These are phyloP conservation scores for Euphorbia pulcherrima DNA, from an alignment of 345 rosid species.

Conservation along the genomic window DNA sequence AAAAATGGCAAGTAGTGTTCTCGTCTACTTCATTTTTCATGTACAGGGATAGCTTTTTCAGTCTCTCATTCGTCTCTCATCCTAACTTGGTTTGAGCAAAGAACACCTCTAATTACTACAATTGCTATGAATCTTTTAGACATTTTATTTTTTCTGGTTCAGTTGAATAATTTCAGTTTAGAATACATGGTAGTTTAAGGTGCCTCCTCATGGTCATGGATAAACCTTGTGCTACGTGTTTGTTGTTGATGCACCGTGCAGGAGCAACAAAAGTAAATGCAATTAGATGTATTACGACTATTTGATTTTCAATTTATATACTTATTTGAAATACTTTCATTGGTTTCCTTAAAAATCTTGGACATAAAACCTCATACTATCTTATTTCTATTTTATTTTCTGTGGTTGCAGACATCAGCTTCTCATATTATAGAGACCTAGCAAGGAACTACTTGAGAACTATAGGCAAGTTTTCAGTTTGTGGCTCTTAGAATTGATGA, in stretches of 20 bases:
- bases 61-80: not conserved
- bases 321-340: not conserved
- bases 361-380: not conserved
- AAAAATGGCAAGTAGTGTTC: not conserved
- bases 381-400: not conserved
- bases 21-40: not conserved
- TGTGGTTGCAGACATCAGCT: not conserved
- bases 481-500: conserved; percentile 19
- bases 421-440: not conserved
- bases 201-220: not conserved
- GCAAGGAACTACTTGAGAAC: not conserved
- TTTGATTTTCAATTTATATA: not conserved
- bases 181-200: not conserved
- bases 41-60: not conserved
- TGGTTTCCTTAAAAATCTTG: not conserved
- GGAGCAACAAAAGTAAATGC: not conserved
- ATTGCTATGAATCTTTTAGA: not conserved
- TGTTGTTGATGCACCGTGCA: not conserved
- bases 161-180: not conserved
- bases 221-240: not conserved
- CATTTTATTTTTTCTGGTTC: not conserved
- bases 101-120: not conserved
- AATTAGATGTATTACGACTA: not conserved
- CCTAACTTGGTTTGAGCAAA: not conserved
- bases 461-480: not conserved